These are phyloP conservation scores for Cyanophora paradoxa DNA, from an alignment of 78 protist genomes.

Conservation along the genomic window DNA sequence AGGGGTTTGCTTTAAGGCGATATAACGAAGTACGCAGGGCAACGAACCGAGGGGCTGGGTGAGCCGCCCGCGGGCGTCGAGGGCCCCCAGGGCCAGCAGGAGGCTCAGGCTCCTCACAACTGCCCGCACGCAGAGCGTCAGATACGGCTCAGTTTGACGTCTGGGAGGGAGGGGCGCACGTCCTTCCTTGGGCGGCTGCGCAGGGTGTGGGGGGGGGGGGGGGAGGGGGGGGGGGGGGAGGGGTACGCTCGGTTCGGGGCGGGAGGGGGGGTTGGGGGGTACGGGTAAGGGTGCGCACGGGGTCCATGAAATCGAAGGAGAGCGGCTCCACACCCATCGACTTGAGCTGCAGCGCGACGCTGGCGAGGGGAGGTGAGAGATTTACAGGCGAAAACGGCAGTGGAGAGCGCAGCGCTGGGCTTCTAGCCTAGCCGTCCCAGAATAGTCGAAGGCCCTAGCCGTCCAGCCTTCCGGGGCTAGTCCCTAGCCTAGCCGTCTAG, in stretches of 20 bases:
- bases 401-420: background rate
- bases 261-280: too few species aligned
- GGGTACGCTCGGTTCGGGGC: too few species aligned
- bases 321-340: constrained; percentile 36
- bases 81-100: constrained; percentile 66
- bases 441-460: constrained; percentile 40
- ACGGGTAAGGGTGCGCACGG: constrained; percentile 29
- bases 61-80: constrained; percentile 40
- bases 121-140: too few species aligned
- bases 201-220: too few species aligned
- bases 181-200: too few species aligned
- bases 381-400: constrained; percentile 32
- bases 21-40: too few species aligned
- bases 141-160: too few species aligned
- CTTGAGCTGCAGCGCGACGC: constrained; percentile 49
- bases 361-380: constrained; percentile 21
- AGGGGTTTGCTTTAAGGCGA: too few species aligned
- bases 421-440: constrained; percentile 31
- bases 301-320: constrained; percentile 49
- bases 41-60: constrained; percentile 52
- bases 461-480: constrained; percentile 78
- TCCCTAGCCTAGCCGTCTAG: constrained; percentile 71
- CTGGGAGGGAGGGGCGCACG: too few species aligned
- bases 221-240: too few species aligned
- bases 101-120: too few species aligned